Conservation (phyloP, 208 protist species). For the Trypanosomatidae sp. region DNA sequence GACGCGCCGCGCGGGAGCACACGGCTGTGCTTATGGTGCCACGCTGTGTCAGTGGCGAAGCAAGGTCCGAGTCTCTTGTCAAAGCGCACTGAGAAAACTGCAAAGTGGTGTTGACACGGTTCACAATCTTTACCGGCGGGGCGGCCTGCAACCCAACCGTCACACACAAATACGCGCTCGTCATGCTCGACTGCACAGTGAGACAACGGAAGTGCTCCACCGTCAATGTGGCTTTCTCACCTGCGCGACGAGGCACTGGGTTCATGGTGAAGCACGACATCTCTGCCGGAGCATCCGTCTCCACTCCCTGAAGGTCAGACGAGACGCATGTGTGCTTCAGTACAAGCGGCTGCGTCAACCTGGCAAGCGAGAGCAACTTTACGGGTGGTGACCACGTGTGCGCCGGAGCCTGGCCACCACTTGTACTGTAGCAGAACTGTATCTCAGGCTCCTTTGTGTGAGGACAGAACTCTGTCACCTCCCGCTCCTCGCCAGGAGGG, state of each 20-base stretch:
- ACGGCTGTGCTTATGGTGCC: slow-evolving; percentile 9
- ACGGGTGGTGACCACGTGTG: slow-evolving; percentile 49
- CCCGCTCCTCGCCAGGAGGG: slow-evolving; percentile 9
- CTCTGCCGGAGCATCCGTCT: not conserved
- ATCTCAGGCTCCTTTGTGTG: slow-evolving; percentile 27
- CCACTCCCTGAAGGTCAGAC: too few species aligned
- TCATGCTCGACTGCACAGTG: slow-evolving; percentile 17
- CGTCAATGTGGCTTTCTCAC: not conserved
- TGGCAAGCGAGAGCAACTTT: slow-evolving; percentile 36
- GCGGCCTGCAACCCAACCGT: slow-evolving; percentile 4
- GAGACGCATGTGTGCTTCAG: slow-evolving; percentile 33
- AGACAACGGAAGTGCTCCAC: slow-evolving; percentile 14
- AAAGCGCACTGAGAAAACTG: slow-evolving; percentile 11
- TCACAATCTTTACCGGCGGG: slow-evolving; percentile 24
- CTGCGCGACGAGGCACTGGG: not conserved
- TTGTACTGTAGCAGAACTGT: slow-evolving; percentile 25
- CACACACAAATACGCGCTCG: slow-evolving; percentile 7
- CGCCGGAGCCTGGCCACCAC: not conserved
- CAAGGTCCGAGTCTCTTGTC: not conserved
- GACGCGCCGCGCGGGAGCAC: slow-evolving; percentile 5
- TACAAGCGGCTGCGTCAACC: slow-evolving; percentile 31
- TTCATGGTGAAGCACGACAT: slow-evolving; percentile 1
- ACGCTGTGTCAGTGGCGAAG: not conserved
- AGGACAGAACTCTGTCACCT: slow-evolving; percentile 13
- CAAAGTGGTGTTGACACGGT: slow-evolving; percentile 22